Conservation (phyloP, 1,284 basidiomycete genomes). For the Inonotus hispidus region DNA sequence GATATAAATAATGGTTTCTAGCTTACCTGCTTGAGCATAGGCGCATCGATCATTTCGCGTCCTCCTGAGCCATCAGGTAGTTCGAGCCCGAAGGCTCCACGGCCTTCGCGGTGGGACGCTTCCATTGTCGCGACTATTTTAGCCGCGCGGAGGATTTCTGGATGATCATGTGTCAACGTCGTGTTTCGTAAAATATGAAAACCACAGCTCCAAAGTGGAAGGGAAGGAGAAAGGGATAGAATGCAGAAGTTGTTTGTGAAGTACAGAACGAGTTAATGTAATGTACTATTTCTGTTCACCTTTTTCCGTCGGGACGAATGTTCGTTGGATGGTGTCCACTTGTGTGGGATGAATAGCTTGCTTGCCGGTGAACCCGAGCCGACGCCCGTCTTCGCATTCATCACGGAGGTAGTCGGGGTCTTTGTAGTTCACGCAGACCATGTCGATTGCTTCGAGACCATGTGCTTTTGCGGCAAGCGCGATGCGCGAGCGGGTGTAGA, state of each 20-base stretch:
- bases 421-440: conserved; percentile 92
- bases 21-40: conserved; percentile 79
- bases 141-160: conserved; percentile 77
- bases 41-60: conserved; percentile 88
- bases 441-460: conserved; percentile 82
- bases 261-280: too few species aligned
- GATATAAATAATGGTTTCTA: neutral
- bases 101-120: conserved; percentile 40
- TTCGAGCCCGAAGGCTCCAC: conserved; percentile 63
- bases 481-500: conserved; percentile 83
- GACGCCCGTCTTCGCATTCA: conserved; percentile 75
- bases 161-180: neutral
- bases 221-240: conserved; percentile 9
- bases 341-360: conserved; percentile 95
- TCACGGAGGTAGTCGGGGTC: conserved; percentile 63
- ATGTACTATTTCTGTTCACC: too few species aligned
- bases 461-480: conserved; percentile 84
- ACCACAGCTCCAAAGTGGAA: too few species aligned
- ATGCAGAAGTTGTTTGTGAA: neutral
- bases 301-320: conserved; percentile 74
- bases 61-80: conserved; percentile 48
- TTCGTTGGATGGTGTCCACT: conserved; percentile 71
- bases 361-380: conserved; percentile 86
- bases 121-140: conserved; percentile 66
- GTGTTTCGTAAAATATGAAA: too few species aligned